Conservation (phyloP, 23 red algal genomes). For the Gracilariopsis chorda region DNA sequence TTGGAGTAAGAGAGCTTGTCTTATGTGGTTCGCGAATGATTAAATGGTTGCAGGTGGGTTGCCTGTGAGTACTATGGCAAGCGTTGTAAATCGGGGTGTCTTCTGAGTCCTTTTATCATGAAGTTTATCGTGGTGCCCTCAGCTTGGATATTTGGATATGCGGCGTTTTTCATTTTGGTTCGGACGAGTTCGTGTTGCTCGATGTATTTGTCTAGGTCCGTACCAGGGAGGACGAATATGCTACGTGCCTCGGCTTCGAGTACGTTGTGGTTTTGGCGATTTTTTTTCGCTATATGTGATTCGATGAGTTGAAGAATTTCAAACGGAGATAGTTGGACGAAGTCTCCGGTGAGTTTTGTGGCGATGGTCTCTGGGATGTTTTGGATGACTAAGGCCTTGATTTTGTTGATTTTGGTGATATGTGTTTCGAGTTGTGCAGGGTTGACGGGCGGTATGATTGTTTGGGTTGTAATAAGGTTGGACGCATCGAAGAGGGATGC, state of each 20-base stretch:
- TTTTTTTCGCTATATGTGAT: background rate
- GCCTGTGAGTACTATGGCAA: background rate
- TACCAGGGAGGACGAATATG: background rate
- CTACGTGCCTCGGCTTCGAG: background rate
- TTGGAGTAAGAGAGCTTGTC: background rate
- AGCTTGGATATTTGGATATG: background rate
- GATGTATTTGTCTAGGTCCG: background rate
- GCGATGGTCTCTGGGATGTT: background rate
- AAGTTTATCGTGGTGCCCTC: background rate
- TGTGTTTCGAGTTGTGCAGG: background rate
- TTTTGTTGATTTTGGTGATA: background rate
- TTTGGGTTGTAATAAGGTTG: background rate
- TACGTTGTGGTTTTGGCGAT: background rate
- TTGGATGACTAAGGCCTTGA: background rate
- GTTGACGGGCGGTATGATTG: background rate
- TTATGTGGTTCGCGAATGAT: background rate
- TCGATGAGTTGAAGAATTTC: background rate
- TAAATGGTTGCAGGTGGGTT: background rate
- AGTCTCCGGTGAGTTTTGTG: background rate
- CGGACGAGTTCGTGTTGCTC: background rate
- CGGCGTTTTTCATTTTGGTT: background rate
- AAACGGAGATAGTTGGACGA: background rate
- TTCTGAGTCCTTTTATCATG: background rate
- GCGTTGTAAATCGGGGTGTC: background rate
- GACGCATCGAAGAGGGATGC: background rate